These are phyloP conservation scores for Colletotrichum abscissum DNA, from an alignment of 2,329 filamentous ascomycete genomes.

Conservation along the genomic window DNA sequence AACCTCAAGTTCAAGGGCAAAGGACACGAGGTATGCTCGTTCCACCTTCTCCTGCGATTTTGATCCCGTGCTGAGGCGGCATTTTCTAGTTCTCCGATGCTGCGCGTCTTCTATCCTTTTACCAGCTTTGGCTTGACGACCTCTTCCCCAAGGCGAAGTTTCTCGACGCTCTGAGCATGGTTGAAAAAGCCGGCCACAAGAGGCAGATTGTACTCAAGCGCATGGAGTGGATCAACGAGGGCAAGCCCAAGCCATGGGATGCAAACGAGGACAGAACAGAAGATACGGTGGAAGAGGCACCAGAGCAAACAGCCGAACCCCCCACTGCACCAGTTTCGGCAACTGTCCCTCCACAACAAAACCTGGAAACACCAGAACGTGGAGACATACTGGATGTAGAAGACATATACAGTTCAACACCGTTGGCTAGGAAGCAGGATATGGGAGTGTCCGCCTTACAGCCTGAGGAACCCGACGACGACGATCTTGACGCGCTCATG, in stretches of 20 bases:
- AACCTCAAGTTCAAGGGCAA: constrained; percentile 88
- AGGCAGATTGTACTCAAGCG: constrained; percentile 80
- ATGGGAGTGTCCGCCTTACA: constrained; percentile 1
- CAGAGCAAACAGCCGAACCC: constrained; percentile 40
- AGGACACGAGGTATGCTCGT: constrained; percentile 79
- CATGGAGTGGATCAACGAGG: constrained; percentile 86
- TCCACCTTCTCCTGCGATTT: neutral
- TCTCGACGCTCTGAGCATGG: constrained; percentile 86
- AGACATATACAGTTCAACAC: constrained; percentile 68
- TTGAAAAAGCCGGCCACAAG: constrained; percentile 93
- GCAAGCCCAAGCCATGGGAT: constrained; percentile 61
- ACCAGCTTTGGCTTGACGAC: constrained; percentile 97
- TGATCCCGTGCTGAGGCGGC: neutral
- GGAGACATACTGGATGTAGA: constrained; percentile 56
- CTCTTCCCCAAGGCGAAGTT: constrained; percentile 96
- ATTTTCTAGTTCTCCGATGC: constrained; percentile 81
- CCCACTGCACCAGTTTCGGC: constrained; percentile 43
- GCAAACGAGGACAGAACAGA: constrained; percentile 43
- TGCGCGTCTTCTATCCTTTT: constrained; percentile 84
- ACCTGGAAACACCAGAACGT: constrained; percentile 45
- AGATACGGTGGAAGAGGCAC: constrained; percentile 39
- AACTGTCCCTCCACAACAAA: constrained; percentile 48
- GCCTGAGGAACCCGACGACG: constrained; percentile 43
- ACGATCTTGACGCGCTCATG: constrained; percentile 58
- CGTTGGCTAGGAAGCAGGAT: constrained; percentile 40